Conservation (phyloP, 257 asterid species). For the Fraxinus excelsior region DNA sequence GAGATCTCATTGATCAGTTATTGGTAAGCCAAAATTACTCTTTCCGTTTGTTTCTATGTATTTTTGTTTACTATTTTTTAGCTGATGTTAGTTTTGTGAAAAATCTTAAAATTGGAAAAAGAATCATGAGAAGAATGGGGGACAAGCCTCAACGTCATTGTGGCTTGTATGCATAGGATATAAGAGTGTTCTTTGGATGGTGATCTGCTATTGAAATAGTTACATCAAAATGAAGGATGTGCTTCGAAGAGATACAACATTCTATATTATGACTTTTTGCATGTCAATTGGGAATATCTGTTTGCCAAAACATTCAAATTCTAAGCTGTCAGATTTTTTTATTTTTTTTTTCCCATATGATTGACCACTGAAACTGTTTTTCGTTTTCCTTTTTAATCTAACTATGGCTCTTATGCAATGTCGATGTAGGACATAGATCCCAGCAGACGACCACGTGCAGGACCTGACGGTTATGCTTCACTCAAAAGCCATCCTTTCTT, state of each 20-base stretch:
- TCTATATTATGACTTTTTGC: not conserved
- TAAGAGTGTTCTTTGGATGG: not conserved
- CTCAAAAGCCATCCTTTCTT: slow-evolving; percentile 86
- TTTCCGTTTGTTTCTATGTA: not conserved
- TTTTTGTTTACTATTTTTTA: not conserved
- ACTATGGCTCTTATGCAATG: slow-evolving; percentile 6
- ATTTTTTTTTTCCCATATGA: not conserved
- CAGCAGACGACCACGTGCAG: slow-evolving; percentile 89
- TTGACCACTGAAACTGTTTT: not conserved
- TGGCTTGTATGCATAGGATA: not conserved
- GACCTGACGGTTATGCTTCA: slow-evolving; percentile 72
- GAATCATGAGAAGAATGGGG: not conserved
- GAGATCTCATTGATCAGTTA: slow-evolving; percentile 83
- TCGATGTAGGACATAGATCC: slow-evolving; percentile 82
- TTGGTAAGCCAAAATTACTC: slow-evolving; percentile 55
- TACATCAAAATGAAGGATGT: not conserved
- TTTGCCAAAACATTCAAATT: not conserved
- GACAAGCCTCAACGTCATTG: not conserved
- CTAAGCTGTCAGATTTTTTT: not conserved
- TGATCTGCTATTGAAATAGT: not conserved
- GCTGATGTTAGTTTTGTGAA: not conserved
- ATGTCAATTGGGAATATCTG: not conserved
- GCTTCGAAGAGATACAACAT: not conserved
- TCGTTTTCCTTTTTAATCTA: not conserved
- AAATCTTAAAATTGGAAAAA: not conserved